These are phyloP conservation scores for Ballota nigra DNA, from an alignment of 257 asterid species.

Conservation along the genomic window DNA sequence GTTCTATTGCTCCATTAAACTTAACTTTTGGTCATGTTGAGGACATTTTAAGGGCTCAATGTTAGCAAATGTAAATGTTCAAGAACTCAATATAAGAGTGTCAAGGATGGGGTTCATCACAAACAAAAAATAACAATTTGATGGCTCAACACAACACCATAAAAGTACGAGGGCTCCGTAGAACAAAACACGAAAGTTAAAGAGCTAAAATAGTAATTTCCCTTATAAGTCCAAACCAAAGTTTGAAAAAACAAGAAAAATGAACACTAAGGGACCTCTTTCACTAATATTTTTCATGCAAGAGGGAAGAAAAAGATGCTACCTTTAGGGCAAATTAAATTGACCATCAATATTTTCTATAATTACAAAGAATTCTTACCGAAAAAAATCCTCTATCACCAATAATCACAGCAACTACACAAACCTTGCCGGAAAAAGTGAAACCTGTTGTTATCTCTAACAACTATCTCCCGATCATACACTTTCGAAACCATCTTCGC, in stretches of 20 bases:
- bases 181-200: background rate
- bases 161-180: background rate
- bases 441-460: conserved; percentile 51
- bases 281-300: too few species aligned
- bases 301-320: too few species aligned
- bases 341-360: too few species aligned
- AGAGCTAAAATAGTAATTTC: too few species aligned
- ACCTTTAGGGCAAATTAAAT: too few species aligned
- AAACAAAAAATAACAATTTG: background rate
- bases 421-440: conserved; percentile 50
- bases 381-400: conserved; percentile 29
- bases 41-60: background rate
- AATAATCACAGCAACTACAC: conserved; percentile 58
- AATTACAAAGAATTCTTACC: background rate
- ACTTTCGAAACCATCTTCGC: conserved; percentile 46
- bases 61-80: background rate
- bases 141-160: background rate
- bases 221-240: too few species aligned
- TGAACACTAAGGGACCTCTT: too few species aligned
- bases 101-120: background rate
- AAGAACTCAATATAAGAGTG: background rate
- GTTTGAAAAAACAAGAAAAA: too few species aligned
- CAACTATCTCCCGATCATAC: conserved; percentile 36
- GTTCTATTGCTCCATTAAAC: background rate
- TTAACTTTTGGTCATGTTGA: background rate